Base-by-base conservation (phyloP, 306 rosid genomes). In the Crotalaria pallida region DNA sequence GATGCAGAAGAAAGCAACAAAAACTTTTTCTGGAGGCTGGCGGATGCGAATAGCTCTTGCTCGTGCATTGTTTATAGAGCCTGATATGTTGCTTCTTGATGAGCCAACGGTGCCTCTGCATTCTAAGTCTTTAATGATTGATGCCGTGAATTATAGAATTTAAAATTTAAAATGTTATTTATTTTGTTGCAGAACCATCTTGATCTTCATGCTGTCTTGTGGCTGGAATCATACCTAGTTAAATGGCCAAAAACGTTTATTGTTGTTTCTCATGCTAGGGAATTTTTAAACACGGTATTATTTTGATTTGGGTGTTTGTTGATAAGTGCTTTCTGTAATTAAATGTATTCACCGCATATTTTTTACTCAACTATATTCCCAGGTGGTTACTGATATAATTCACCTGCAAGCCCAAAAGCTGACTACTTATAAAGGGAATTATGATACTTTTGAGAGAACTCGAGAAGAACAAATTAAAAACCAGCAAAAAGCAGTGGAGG, bases 41-140 rank as follows among this genome's bases (percentile, higher is more conserved):
- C 76, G 97, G 80, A 94, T 94, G 99, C 87, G 99, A 49, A 94
- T 94, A 83, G 99, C 99, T 62, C 97, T 94, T 79, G 99, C 99
- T 12, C 95, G 99, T 78, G 97, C 99, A 52, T 77, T 94, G 69
- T 94, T 94, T 77, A 74, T 94, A 72, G 97, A 94, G 84, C 99
- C 97, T 58, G 99, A 94, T 76, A 49, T 94, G 41, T 79, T 94
- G 78, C 88, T 94, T 75, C 99, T 94, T 60, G 99, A 94, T 76
- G 99, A 94, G 79, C 99, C 99, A 69, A 94, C 99, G 47, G 99
- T 94, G 56, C 67, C 78, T 71, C 62, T 72, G 29, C 77, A 50
- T 69, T 59, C 69, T 57, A 11, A 33, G 21, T 56, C 17, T 66
- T 67, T 49, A 10, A 12, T 26, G 58, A 24, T 77, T 56, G 50